Conservation (phyloP, 2,329 filamentous ascomycete species). For the Aureobasidium leucospermi region DNA sequence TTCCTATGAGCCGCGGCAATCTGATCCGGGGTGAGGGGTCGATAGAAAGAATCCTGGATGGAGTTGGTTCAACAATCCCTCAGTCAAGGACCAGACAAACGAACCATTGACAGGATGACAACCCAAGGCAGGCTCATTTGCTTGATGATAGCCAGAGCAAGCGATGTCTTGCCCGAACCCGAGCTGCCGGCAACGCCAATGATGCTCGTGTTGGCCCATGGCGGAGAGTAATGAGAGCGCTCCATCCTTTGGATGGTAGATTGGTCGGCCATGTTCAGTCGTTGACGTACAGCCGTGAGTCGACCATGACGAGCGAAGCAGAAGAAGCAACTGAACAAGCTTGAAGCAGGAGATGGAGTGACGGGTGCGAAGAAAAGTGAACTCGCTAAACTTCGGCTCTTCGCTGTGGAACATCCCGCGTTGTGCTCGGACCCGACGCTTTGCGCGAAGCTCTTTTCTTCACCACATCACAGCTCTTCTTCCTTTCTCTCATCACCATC, state of each 20-base stretch:
- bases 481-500: background rate
- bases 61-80: background rate
- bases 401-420: background rate
- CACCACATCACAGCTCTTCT: background rate
- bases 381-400: background rate
- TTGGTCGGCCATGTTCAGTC: constrained; percentile 10
- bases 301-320: constrained; percentile 13
- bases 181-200: constrained; percentile 95
- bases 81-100: constrained; percentile 19
- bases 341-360: background rate
- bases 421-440: background rate
- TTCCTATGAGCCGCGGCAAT: constrained; percentile 77
- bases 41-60: constrained; percentile 89
- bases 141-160: constrained; percentile 85
- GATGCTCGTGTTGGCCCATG: constrained; percentile 93
- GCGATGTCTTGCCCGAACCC: constrained; percentile 88
- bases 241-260: constrained; percentile 16
- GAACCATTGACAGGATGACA: constrained; percentile 91
- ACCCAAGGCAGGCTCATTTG: constrained; percentile 94
- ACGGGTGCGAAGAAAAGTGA: background rate
- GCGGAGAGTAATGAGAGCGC: constrained; percentile 73
- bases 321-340: constrained; percentile 3
- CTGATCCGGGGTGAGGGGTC: constrained; percentile 71
- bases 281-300: constrained; percentile 6
- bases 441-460: constrained; percentile 5